Conservation (phyloP, 805 yeast species). For the Dipodascopsis tothii region DNA sequence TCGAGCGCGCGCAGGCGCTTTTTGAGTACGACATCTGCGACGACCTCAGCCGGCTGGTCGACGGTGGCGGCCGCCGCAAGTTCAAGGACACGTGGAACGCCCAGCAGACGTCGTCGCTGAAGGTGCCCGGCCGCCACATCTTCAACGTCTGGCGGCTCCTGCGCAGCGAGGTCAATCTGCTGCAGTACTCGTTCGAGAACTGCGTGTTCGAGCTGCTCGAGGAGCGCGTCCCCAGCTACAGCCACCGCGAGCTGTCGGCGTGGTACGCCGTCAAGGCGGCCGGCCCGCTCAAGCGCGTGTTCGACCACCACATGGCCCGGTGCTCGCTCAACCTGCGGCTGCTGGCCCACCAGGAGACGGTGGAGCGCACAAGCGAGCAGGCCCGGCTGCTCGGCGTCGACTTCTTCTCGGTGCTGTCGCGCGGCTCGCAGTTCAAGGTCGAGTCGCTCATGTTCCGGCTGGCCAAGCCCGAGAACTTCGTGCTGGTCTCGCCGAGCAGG, state of each 20-base stretch:
- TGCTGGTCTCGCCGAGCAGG: slow-evolving; percentile 72
- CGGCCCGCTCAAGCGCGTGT: slow-evolving; percentile 32
- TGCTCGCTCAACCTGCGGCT: slow-evolving; percentile 42
- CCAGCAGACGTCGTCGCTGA: slow-evolving; percentile 63
- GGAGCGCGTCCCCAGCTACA: slow-evolving; percentile 56
- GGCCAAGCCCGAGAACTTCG: slow-evolving; percentile 64
- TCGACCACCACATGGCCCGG: slow-evolving; percentile 43
- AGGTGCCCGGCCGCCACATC: slow-evolving; percentile 72
- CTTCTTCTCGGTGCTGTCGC: slow-evolving; percentile 71
- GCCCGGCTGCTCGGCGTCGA: slow-evolving; percentile 84
- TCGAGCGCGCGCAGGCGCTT: slow-evolving; percentile 45
- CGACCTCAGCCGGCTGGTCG: slow-evolving; percentile 56
- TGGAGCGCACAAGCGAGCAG: slow-evolving; percentile 65
- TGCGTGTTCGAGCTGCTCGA: slow-evolving; percentile 63
- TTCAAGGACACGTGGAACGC: slow-evolving; percentile 67
- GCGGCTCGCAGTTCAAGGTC: slow-evolving; percentile 93
- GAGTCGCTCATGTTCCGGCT: slow-evolving; percentile 74
- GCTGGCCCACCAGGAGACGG: slow-evolving; percentile 54
- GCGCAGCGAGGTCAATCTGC: slow-evolving; percentile 53
- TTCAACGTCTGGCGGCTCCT: slow-evolving; percentile 79
- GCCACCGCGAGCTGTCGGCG: slow-evolving; percentile 41
- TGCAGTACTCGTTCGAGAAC: slow-evolving; percentile 69
- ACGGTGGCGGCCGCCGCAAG: slow-evolving; percentile 19
- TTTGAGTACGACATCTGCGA: slow-evolving; percentile 49
- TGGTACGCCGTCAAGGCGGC: slow-evolving; percentile 35